These are phyloP conservation scores for Saprolegnia diclina DNA, from an alignment of 352 stramenopile species.

Conservation along the genomic window DNA sequence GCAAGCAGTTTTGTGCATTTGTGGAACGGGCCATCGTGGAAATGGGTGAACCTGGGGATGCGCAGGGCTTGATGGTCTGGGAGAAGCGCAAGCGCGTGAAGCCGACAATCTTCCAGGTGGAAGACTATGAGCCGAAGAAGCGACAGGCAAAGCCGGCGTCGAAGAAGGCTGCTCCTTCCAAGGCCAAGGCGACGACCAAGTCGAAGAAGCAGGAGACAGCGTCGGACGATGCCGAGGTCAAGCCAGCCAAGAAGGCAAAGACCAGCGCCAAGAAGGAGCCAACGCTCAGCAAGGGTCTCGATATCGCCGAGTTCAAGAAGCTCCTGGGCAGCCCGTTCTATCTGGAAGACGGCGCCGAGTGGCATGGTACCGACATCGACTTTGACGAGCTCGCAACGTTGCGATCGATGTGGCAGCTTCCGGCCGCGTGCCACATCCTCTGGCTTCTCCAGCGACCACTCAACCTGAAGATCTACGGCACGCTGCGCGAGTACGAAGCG, in stretches of 20 bases:
- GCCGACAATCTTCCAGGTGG: conserved; percentile 16
- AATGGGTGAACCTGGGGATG: conserved; percentile 15
- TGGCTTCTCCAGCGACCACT: conserved; percentile 78
- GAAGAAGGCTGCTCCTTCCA: background rate
- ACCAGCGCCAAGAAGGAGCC: conserved; percentile 15
- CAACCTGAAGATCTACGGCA: conserved; percentile 69
- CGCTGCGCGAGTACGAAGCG: conserved; percentile 77
- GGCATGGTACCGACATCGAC: conserved; percentile 64
- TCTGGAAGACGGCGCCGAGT: conserved; percentile 59
- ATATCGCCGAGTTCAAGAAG: conserved; percentile 40
- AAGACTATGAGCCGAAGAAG: conserved; percentile 7
- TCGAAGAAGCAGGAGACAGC: background rate
- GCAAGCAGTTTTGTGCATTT: background rate
- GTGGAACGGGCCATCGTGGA: background rate
- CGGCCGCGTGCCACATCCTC: conserved; percentile 71
- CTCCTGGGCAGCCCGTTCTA: conserved; percentile 58
- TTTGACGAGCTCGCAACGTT: conserved; percentile 64
- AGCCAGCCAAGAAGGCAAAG: conserved; percentile 27
- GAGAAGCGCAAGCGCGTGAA: conserved; percentile 22
- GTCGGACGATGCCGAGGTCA: background rate
- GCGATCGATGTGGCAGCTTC: conserved; percentile 66
- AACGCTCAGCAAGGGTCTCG: background rate
- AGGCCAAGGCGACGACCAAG: background rate
- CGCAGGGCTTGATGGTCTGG: conserved; percentile 18
- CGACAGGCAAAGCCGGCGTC: background rate